Evolutionary conservation across 225 moss, liverwort and hornwort species (phyloP), one percentile per base, ranked within the genome.

Genomic region (Takakia lepidozioides): DNA sequence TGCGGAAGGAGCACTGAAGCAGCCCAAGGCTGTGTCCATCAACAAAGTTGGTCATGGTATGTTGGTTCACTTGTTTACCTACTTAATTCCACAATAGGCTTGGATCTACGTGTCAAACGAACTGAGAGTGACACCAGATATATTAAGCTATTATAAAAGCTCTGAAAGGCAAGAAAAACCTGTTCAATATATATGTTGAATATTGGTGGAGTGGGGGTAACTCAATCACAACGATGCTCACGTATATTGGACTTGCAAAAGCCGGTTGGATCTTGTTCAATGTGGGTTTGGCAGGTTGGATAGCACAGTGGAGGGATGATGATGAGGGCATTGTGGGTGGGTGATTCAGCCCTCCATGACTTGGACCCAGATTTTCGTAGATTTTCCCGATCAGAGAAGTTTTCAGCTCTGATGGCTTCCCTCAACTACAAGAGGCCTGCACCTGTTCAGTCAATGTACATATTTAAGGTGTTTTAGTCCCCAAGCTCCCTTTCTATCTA

Each of bases 1-100:
- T 56, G 83, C 82, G 58, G 64, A 72, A 25, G 62, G 81, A 19
- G 66, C 73, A 27, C 66, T 99, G 49, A 76, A 74, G 61, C 85
- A 70, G 55, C 68, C 87, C 2, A 99, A 99, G 70, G 72, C 74
- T 45, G 58, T 99, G 56, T 91, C 91, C 4, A 87, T 99, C 59
- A 99, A 99, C 73, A 99, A 99, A 88, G 81, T 85, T 53, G 98
- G 98, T 57, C 91, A 99, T 63, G 98, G 98, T 91, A 59, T 41
- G 72, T 24, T 19, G 15, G 22, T 29, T 40, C n/a, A 5, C 23
- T 46, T 42, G n/a, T n/a, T n/a, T n/a, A n/a, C n/a, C n/a, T n/a
- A n/a, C n/a, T n/a, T n/a, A n/a, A n/a, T n/a, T n/a, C n/a, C n/a
- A n/a, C n/a, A n/a, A n/a, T n/a, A n/a, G n/a, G n/a, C n/a, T n/a